A percentile compares a stretch with the other conserved stretches of the same genome.
These are phyloP conservation scores for Colletotrichum magnum DNA, from an alignment of 2,329 filamentous ascomycete species.

Conservation along the genomic window DNA sequence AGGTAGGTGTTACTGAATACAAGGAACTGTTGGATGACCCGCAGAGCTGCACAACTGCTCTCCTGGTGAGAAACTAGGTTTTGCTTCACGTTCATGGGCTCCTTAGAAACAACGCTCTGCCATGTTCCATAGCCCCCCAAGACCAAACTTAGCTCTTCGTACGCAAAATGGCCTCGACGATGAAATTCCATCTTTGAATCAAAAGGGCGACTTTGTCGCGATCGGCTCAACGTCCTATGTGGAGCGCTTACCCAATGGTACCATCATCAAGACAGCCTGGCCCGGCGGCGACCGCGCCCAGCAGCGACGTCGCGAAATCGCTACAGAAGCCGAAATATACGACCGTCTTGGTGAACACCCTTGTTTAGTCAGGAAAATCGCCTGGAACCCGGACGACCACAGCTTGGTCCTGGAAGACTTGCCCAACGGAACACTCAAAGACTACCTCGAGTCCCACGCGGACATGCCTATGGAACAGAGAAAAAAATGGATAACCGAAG, in stretches of 20 bases:
- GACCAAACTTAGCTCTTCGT: not conserved
- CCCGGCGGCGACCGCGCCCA: conserved; percentile 7
- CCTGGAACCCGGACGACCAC: conserved; percentile 8
- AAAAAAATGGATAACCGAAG: not conserved
- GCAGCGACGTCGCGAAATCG: conserved; percentile 13
- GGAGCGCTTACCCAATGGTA: conserved; percentile 10
- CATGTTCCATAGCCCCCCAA: not conserved
- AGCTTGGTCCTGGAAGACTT: conserved; percentile 19
- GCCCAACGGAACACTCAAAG: conserved; percentile 23
- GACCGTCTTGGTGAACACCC: conserved; percentile 19
- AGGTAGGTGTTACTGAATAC: no score
- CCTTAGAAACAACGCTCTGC: not conserved
- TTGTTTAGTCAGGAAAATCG: conserved; percentile 2
- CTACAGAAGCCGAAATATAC: conserved; percentile 19
- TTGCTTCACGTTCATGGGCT: no score
- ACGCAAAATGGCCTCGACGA: conserved; percentile 3
- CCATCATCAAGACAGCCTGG: conserved; percentile 24
- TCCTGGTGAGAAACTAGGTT: no score
- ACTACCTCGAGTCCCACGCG: conserved; percentile 12
- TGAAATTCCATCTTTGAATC: conserved; percentile 9
- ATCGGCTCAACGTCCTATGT: conserved; percentile 19
- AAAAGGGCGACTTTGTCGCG: conserved; percentile 20
- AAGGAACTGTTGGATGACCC: no score
- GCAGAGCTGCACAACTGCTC: no score
- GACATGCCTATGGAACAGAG: conserved; percentile 11